Evolutionary conservation across 2,329 filamentous ascomycete genomes (phyloP), one percentile per base, ranked within the genome.

Genomic region (Dactylellina haptotyla): DNA sequence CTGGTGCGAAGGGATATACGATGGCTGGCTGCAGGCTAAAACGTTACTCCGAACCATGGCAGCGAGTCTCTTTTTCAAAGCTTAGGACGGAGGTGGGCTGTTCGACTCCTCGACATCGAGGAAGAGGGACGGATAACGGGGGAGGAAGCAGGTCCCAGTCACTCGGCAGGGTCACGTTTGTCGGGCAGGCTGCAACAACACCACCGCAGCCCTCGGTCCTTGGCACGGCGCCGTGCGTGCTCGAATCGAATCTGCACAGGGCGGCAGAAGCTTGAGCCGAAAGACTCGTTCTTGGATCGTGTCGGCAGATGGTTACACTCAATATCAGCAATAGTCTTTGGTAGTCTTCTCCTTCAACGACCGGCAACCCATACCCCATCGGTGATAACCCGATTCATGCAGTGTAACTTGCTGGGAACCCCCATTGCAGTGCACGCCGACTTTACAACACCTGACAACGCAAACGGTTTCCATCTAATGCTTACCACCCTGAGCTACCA

Each of bases 141-240:
- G n/a, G 10, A 32, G 26, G 8, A 25, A 4, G 16, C 32, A 30
- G 45, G 16, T 63, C 4, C 18, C 23, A 9, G 41, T 56, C 37
- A 65, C 37, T 37, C 10, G 48, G 50, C 26, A 39, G 12, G 61
- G 61, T 57, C 61, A 65, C 61, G 61, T 48, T 65, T 5, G 34
- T 46, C 10, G 41, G 16, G 41, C 5, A 4, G 16, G 14, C 14
- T 46, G 41, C 41, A n/a, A n/a, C n/a, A n/a, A n/a, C n/a, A n/a
- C n/a, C n/a, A n/a, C n/a, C n/a, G n/a, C n/a, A n/a, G n/a, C n/a
- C n/a, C n/a, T n/a, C n/a, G n/a, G n/a, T n/a, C n/a, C n/a, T n/a
- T n/a, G n/a, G n/a, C n/a, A n/a, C n/a, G n/a, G n/a, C n/a, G n/a
- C n/a, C n/a, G n/a, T n/a, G n/a, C n/a, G n/a, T n/a, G n/a, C n/a